phyloP scores from a whole-genome alignment of 768 basidiomycete species.

The Suillus americanus region DNA sequence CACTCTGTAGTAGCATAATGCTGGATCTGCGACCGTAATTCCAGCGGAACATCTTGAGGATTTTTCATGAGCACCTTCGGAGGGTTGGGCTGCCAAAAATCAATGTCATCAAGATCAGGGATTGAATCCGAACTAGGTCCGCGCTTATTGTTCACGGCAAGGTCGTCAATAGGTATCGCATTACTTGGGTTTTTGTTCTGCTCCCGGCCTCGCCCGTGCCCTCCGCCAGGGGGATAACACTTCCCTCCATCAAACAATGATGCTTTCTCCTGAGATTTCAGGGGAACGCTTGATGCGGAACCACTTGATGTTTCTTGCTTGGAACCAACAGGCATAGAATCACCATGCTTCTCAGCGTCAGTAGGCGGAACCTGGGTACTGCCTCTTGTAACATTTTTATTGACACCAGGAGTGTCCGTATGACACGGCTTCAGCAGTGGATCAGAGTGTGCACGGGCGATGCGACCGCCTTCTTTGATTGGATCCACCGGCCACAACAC shows the following conservation, averaged over 20 bases:
- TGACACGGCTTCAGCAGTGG: constrained; percentile 50
- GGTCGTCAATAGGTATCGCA: background rate
- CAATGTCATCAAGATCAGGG: constrained; percentile 17
- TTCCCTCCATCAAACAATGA: constrained; percentile 10
- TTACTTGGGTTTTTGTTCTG: background rate
- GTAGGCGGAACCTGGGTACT: background rate
- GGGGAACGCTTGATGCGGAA: background rate
- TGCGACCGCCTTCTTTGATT: constrained; percentile 33
- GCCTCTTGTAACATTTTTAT: constrained; percentile 25
- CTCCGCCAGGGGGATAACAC: background rate
- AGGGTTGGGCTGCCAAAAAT: constrained; percentile 53
- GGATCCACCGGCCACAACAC: constrained; percentile 56
- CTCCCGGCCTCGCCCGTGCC: background rate
- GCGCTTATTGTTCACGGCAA: background rate
- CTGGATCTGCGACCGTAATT: constrained; percentile 68
- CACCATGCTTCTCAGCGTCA: constrained; percentile 16
- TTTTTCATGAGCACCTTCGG: constrained; percentile 57
- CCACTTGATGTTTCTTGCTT: background rate
- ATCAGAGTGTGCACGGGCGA: constrained; percentile 36
- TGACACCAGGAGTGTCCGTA: constrained; percentile 45
- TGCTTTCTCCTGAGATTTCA: constrained; percentile 35
- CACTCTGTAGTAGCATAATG: constrained; percentile 75
- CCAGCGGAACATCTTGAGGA: constrained; percentile 42
- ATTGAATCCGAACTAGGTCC: background rate
- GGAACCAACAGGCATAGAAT: constrained; percentile 10